These are phyloP conservation scores for Bacterosira constricta DNA, from an alignment of 108 stramenopile genomes.

Conservation along the genomic window DNA sequence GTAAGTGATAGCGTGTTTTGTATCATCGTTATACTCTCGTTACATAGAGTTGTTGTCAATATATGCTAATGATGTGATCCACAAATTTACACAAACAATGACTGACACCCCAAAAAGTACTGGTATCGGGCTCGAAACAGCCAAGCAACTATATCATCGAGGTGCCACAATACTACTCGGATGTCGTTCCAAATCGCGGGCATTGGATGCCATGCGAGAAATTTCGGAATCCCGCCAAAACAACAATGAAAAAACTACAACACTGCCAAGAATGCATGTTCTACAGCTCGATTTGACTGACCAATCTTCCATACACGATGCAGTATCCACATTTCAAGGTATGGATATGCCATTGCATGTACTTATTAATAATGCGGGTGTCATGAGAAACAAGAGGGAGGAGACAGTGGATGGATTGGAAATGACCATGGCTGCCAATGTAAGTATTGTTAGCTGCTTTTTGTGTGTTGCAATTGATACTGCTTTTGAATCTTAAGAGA, in stretches of 20 bases:
- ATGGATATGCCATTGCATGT: conserved; percentile 55
- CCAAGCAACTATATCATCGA: conserved; percentile 58
- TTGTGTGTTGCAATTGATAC: not conserved
- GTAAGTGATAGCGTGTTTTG: not conserved
- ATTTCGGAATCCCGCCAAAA: conserved; percentile 22
- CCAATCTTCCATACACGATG: conserved; percentile 55
- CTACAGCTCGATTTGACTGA: conserved; percentile 67
- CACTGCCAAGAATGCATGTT: conserved; percentile 35
- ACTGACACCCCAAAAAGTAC: no score
- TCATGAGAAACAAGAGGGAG: conserved; percentile 73
- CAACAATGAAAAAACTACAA: conserved; percentile 5
- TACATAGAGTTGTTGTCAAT: not conserved
- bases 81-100: not conserved
- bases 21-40: no score
- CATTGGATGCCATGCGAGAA: conserved; percentile 57
- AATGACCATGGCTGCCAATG: conserved; percentile 85
- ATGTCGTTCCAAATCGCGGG: conserved; percentile 63
- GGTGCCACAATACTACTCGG: conserved; percentile 80
- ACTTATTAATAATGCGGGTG: conserved; percentile 87
- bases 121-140: conserved; percentile 71
- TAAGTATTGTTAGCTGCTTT: conserved; percentile 1
- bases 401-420: conserved; percentile 68
- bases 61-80: not conserved
- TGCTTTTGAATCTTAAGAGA: no score
- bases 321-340: conserved; percentile 15